Conservation (phyloP, 352 stramenopile genomes). For the Plasmopara viticola region DNA sequence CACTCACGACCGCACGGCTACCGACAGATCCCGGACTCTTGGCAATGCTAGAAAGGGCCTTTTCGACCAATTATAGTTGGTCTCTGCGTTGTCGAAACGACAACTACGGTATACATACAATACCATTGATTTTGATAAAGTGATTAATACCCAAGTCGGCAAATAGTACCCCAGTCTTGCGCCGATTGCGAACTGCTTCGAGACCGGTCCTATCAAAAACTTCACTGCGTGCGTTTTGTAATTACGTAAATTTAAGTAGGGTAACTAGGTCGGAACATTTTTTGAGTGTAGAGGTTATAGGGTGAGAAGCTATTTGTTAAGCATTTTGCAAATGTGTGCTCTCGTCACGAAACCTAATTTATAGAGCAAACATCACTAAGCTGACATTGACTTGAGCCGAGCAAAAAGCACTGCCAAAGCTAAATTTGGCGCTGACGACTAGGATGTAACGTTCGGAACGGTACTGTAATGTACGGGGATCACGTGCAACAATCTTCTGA, state of each 20-base stretch:
- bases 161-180: conserved; percentile 11
- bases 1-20: not conserved
- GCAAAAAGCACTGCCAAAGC: too few species aligned
- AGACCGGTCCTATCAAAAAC: conserved; percentile 16
- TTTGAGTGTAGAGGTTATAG: too few species aligned
- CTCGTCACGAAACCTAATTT: too few species aligned
- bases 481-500: too few species aligned
- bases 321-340: too few species aligned
- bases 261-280: too few species aligned
- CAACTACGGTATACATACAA: not conserved
- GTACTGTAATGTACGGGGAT: not conserved
- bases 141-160: not conserved
- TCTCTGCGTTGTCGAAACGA: not conserved
- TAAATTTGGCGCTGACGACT: too few species aligned
- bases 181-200: conserved; percentile 15
- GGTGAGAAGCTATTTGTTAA: too few species aligned
- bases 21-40: conserved; percentile 14
- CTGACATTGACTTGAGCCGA: too few species aligned
- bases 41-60: not conserved
- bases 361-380: too few species aligned
- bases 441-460: conserved; percentile 10
- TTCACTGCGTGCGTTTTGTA: too few species aligned
- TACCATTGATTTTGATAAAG: conserved; percentile 1
- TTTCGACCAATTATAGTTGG: not conserved
- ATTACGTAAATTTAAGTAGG: conserved; percentile 5